A percentile compares a stretch with the other conserved stretches of the same genome.
phyloP scores from a whole-genome alignment of 352 stramenopile genomes.

The Thraustochytrium sp. region DNA sequence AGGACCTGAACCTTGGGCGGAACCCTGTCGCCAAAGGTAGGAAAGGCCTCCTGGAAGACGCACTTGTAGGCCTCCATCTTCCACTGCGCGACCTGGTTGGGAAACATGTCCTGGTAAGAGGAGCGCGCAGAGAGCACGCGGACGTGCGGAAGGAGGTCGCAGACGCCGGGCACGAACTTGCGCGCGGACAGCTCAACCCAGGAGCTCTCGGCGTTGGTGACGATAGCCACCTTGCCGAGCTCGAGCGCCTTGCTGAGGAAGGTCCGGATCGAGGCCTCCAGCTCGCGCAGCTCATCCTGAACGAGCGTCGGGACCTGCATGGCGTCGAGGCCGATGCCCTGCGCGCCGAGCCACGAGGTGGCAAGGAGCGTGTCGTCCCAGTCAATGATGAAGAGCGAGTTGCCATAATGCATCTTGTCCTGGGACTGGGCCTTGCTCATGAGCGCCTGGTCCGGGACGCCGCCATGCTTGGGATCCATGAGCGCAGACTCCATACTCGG shows the following conservation, averaged over 20 bases:
- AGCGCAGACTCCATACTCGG: background rate
- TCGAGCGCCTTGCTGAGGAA: conserved; percentile 65
- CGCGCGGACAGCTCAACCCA: conserved; percentile 78
- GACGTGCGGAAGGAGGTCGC: conserved; percentile 69
- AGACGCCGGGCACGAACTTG: conserved; percentile 72
- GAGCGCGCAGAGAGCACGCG: conserved; percentile 79
- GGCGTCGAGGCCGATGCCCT: conserved; percentile 42
- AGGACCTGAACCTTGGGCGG: conserved; percentile 44
- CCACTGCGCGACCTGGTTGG: conserved; percentile 69
- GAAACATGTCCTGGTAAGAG: conserved; percentile 78
- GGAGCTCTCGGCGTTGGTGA: conserved; percentile 76
- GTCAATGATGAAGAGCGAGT: conserved; percentile 48
- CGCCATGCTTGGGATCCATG: background rate
- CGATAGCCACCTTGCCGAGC: conserved; percentile 71
- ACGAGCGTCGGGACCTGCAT: background rate
- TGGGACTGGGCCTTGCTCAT: background rate
- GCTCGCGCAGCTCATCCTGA: conserved; percentile 58
- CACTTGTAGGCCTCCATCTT: conserved; percentile 72
- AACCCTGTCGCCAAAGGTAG: background rate
- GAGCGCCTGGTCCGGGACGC: background rate
- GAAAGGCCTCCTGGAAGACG: background rate
- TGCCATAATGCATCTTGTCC: background rate
- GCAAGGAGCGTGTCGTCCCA: conserved; percentile 50
- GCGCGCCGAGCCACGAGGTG: conserved; percentile 46
- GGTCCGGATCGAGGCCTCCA: conserved; percentile 67